A percentile compares a stretch with the other conserved stretches of the same genome.
Conservation (phyloP, 2,329 filamentous ascomycete species). For the Cladosporium colombiae region DNA sequence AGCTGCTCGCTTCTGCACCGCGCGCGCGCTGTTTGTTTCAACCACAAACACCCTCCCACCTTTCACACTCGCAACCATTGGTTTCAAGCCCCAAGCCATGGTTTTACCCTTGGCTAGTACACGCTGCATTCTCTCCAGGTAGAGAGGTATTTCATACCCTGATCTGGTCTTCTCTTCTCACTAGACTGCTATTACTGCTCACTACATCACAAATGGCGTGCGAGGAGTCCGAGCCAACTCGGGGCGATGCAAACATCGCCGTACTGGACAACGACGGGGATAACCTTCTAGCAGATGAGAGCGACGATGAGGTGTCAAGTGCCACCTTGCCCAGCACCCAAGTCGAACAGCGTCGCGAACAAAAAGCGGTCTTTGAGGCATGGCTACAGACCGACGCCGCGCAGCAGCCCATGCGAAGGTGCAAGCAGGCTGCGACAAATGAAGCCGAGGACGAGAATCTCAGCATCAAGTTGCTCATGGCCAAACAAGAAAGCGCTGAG, state of each 20-base stretch:
- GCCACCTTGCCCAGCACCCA: slow-evolving; percentile 29
- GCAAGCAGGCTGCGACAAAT: slow-evolving; percentile 31
- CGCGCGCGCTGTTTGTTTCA: slow-evolving; percentile 12
- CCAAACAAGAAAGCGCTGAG: slow-evolving; percentile 51
- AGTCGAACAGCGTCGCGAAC: slow-evolving; percentile 42
- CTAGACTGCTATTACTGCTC: neutral
- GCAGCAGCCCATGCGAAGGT: slow-evolving; percentile 41
- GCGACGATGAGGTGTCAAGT: slow-evolving; percentile 19
- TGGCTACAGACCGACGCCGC: slow-evolving; percentile 47
- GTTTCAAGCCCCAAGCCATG: neutral
- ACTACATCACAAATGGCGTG: slow-evolving; percentile 3
- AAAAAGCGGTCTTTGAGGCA: slow-evolving; percentile 45
- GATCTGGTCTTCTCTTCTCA: neutral
- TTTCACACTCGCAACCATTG: neutral
- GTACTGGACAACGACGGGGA: neutral
- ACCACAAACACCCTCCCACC: slow-evolving; percentile 12
- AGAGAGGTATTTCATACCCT: neutral
- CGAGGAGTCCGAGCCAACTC: neutral
- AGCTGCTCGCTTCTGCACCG: neutral
- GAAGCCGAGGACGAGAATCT: slow-evolving; percentile 45
- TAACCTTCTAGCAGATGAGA: slow-evolving; percentile 22
- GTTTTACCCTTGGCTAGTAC: neutral
- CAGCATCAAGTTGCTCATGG: slow-evolving; percentile 56
- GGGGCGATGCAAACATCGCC: neutral
- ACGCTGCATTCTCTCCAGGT: neutral